Conservation (phyloP, 495 filamentous ascomycete genomes). For the Parathielavia hyrcaniae region DNA sequence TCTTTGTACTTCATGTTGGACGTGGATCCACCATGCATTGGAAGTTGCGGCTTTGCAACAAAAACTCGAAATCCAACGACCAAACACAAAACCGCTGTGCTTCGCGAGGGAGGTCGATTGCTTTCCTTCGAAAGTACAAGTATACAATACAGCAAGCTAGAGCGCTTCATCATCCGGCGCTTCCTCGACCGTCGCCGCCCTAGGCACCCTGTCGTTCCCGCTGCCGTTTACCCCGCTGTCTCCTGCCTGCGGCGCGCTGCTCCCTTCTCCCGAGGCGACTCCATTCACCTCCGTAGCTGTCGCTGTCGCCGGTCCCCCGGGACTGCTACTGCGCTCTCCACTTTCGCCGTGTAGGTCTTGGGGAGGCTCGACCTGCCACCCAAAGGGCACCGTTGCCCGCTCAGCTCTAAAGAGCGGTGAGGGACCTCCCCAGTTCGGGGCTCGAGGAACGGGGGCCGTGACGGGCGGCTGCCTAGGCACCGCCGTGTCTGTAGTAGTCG, state of each 20-base stretch:
- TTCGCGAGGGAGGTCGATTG: neutral
- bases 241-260: neutral
- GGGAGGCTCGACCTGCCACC: slow-evolving; percentile 11
- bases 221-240: slow-evolving; percentile 15
- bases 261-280: neutral
- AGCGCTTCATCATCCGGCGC: slow-evolving; percentile 29
- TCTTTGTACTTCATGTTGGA: too few relatives aligned
- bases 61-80: neutral
- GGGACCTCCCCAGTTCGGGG: slow-evolving; percentile 42
- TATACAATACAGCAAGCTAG: neutral
- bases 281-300: slow-evolving; percentile 7
- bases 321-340: neutral
- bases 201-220: slow-evolving; percentile 26
- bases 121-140: neutral
- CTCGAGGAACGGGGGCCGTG: slow-evolving; percentile 35
- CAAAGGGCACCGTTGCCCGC: slow-evolving; percentile 13
- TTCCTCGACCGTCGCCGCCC: slow-evolving; percentile 39
- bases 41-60: neutral
- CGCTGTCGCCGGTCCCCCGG: neutral
- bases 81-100: neutral
- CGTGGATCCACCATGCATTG: too few relatives aligned
- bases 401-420: slow-evolving; percentile 33
- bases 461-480: slow-evolving; percentile 24
- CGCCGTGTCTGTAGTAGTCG: neutral
- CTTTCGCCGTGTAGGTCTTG: slow-evolving; percentile 9